Base-by-base conservation (phyloP, 73 alveolate species). In the Effrenium voratum region DNA sequence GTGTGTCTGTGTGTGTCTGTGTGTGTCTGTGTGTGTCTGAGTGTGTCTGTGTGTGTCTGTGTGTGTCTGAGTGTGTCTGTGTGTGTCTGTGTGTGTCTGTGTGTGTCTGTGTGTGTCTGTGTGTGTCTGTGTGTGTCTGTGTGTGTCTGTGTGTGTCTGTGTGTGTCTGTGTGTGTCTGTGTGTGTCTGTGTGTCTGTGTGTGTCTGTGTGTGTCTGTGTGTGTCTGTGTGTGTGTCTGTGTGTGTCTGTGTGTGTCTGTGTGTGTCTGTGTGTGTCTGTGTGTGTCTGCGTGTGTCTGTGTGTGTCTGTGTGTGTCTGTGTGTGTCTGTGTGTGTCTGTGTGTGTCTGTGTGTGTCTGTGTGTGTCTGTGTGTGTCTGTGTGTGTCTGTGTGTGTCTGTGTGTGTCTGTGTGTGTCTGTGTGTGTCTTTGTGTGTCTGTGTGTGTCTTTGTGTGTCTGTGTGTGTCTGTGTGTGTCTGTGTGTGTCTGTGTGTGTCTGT, bases 81-180 rank as follows among this genome's bases (percentile, higher is more conserved):
- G 79, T 66, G 44, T 66, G 40, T 66, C 40, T 66, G 79, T 66
- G 79, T 66, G 79, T 66, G 44, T 66, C 41, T 66, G 44, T 66
- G 79, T 66, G 41, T 66, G 40, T 66, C 41, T 66, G 79, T 66
- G 79, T 66, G 44, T 66, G 44, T 66, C 40, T 66, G 79, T 66
- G 44, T 66, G 44, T 66, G 79, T 66, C 40, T 66, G 40, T 66
- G 44, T 66, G 40, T 66, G 79, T 66, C 41, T 66, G 44, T 66
- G 40, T 66, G 79, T 66, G 79, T 66, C 40, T 66, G 44, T 66
- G 79, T 66, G 79, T 66, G 79, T 66, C 40, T 66, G 79, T 66
- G 79, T 66, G 79, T 66, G 44, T 66, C 44, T 66, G 79, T 66
- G 79, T 66, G 79, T 66, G 79, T 66, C 40, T 66, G 79, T 66